Evolutionary conservation across 306 rosid genomes (phyloP).

Genomic region (Quercus alba): DNA sequence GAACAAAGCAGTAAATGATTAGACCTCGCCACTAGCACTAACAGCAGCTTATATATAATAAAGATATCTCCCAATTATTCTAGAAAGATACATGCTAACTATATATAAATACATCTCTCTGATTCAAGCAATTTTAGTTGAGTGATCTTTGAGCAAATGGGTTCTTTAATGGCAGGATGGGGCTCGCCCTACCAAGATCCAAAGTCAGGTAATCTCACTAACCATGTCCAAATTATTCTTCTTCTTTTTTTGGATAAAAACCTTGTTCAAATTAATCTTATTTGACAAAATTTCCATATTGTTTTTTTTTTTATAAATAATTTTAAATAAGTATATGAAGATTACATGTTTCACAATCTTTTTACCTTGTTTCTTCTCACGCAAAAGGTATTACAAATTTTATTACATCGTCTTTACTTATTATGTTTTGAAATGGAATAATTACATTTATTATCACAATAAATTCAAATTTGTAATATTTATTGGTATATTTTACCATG

Average conservation of each 20-base stretch:
- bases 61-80: not conserved
- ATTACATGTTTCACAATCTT: too few relatives aligned
- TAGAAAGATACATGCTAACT: not conserved
- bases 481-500: too few relatives aligned
- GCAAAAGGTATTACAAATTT: too few relatives aligned
- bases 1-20: conserved; percentile 19
- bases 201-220: conserved; percentile 41
- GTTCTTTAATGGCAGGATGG: conserved; percentile 94
- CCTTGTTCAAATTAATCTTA: not conserved
- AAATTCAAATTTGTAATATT: too few relatives aligned
- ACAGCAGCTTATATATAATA: not conserved
- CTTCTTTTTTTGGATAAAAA: too few relatives aligned
- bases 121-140: not conserved
- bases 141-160: conserved; percentile 37
- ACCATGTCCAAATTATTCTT: not conserved
- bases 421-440: too few relatives aligned
- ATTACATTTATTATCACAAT: too few relatives aligned
- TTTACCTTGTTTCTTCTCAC: too few relatives aligned
- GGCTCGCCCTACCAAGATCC: conserved; percentile 33
- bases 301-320: too few relatives aligned
- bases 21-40: not conserved
- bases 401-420: too few relatives aligned
- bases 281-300: not conserved
- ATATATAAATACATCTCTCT: not conserved
- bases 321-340: too few relatives aligned